phyloP scores from a whole-genome alignment of 2,329 filamentous ascomycete species.

The Monosporascus sp. region DNA sequence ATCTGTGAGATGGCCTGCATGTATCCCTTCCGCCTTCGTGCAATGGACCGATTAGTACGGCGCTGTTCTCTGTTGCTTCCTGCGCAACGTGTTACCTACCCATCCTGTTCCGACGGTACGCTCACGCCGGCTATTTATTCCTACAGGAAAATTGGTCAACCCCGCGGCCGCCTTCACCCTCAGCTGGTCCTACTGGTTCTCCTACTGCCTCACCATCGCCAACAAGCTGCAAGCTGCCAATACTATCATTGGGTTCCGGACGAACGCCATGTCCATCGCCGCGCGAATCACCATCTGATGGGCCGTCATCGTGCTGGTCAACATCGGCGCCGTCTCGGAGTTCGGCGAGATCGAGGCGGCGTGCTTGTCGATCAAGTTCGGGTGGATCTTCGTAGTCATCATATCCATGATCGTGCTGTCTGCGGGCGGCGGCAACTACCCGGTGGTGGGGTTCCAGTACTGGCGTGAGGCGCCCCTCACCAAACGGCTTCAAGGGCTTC shows the following conservation, averaged over 20 bases:
- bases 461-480: slow-evolving; percentile 37
- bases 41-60: slow-evolving; percentile 32
- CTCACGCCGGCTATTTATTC: no score
- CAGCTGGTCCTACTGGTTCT: slow-evolving; percentile 43
- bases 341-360: slow-evolving; percentile 42
- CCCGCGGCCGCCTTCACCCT: slow-evolving; percentile 37
- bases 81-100: no score
- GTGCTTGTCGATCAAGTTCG: slow-evolving; percentile 38
- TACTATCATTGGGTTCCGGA: slow-evolving; percentile 40
- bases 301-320: slow-evolving; percentile 31
- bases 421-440: slow-evolving; percentile 35
- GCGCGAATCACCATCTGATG: slow-evolving; percentile 40
- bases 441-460: slow-evolving; percentile 37
- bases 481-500: slow-evolving; percentile 42
- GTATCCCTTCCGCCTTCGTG: slow-evolving; percentile 39
- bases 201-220: slow-evolving; percentile 37
- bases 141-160: slow-evolving; percentile 34
- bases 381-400: slow-evolving; percentile 43
- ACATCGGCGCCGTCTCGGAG: slow-evolving; percentile 35
- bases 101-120: no score
- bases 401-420: slow-evolving; percentile 37
- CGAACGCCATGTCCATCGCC: slow-evolving; percentile 33
- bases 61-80: no score
- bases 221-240: slow-evolving; percentile 36
- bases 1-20: slow-evolving; percentile 41